Percentiles rank a stretch among this genome's conserved stretches.
These are phyloP conservation scores for Gentiana dahurica DNA, from an alignment of 257 asterid genomes.

Conservation along the genomic window DNA sequence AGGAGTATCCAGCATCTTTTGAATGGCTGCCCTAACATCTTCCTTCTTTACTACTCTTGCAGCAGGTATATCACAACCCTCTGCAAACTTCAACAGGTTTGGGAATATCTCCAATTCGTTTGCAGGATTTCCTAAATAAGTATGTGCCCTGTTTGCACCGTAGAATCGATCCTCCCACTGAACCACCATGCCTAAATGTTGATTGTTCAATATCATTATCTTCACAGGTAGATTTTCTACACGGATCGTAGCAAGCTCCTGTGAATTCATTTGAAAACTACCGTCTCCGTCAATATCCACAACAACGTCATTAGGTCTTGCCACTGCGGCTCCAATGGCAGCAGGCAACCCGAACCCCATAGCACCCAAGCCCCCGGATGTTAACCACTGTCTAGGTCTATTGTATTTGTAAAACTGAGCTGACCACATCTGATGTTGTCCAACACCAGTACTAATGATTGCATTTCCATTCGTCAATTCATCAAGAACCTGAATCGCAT, in stretches of 20 bases:
- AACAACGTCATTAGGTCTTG: slow-evolving; percentile 56
- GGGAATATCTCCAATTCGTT: slow-evolving; percentile 56
- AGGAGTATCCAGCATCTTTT: slow-evolving; percentile 63
- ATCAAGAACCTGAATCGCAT: slow-evolving; percentile 61
- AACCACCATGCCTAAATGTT: slow-evolving; percentile 79
- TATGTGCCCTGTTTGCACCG: slow-evolving; percentile 72
- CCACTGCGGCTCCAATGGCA: slow-evolving; percentile 80
- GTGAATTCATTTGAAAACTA: slow-evolving; percentile 81
- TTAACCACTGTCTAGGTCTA: slow-evolving; percentile 63
- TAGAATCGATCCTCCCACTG: slow-evolving; percentile 91
- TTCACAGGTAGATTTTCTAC: slow-evolving; percentile 75
- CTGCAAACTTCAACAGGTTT: slow-evolving; percentile 59
- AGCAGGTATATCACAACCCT: slow-evolving; percentile 61
- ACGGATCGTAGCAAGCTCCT: slow-evolving; percentile 60
- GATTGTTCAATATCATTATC: slow-evolving; percentile 68
- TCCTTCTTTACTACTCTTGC: slow-evolving; percentile 47
- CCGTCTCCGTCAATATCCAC: slow-evolving; percentile 92
- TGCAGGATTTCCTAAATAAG: slow-evolving; percentile 66
- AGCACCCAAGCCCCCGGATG: slow-evolving; percentile 74
- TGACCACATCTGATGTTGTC: slow-evolving; percentile 96
- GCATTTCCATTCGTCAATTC: slow-evolving; percentile 69
- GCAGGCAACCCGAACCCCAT: slow-evolving; percentile 90
- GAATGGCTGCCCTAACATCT: slow-evolving; percentile 47
- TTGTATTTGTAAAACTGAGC: slow-evolving; percentile 78
- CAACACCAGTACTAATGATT: slow-evolving; percentile 67